phyloP scores from a whole-genome alignment of 1,284 basidiomycete genomes.

The Cryptococcus sp. region DNA sequence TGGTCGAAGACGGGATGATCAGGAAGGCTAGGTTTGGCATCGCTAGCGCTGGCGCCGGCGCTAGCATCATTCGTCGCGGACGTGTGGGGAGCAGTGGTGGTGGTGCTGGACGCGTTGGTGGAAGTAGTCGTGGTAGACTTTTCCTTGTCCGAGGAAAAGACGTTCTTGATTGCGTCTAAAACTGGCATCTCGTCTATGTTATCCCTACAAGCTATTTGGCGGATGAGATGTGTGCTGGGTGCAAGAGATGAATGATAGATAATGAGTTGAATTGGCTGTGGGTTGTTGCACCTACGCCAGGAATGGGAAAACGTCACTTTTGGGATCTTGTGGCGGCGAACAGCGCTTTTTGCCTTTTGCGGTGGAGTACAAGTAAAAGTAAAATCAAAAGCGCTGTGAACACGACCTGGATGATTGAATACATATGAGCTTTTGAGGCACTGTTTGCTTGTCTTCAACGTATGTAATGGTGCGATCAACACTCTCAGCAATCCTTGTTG shows the following conservation, averaged over 20 bases:
- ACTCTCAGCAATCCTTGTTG: no score
- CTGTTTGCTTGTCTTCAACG: no score
- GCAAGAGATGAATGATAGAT: not conserved
- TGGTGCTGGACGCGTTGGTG: constrained; percentile 4
- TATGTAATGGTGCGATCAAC: no score
- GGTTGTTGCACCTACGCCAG: no score
- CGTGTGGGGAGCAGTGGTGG: constrained; percentile 11
- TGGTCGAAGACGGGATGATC: constrained; percentile 65
- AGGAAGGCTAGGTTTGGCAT: constrained; percentile 12
- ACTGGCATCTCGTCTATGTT: constrained; percentile 50
- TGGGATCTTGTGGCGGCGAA: no score
- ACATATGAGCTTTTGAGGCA: no score
- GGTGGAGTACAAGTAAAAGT: not conserved
- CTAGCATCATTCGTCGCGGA: not conserved
- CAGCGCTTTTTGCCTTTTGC: no score
- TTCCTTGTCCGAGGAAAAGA: constrained; percentile 39
- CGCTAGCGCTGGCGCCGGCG: constrained; percentile 4
- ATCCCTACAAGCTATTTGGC: not conserved
- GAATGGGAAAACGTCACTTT: no score
- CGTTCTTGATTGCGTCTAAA: constrained; percentile 60
- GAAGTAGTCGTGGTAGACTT: not conserved
- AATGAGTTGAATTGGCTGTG: no score
- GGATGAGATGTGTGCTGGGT: not conserved
- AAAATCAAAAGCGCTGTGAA: no score
- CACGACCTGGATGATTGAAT: no score